Evolutionary conservation across 2,329 filamentous ascomycete species (phyloP).

Genomic region (Coniochaeta pulveracea): DNA sequence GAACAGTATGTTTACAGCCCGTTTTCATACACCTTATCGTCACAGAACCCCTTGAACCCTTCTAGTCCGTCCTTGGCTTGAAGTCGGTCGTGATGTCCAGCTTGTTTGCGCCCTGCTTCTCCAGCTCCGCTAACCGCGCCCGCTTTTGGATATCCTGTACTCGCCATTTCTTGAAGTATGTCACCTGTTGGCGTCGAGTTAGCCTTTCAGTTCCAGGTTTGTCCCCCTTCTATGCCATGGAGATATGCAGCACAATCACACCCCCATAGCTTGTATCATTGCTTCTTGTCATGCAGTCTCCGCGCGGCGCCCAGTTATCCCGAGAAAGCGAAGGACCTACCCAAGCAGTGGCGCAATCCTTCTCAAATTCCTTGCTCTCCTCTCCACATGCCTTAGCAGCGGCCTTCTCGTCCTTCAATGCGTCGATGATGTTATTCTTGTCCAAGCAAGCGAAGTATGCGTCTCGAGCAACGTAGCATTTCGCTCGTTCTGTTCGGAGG

Average conservation of each 20-base stretch:
- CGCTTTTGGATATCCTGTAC: slow-evolving; percentile 87
- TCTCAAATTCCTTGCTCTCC: slow-evolving; percentile 54
- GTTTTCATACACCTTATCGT: no score
- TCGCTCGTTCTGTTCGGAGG: slow-evolving; percentile 67
- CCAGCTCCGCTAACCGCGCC: slow-evolving; percentile 63
- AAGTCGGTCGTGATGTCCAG: slow-evolving; percentile 28
- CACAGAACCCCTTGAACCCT: no score
- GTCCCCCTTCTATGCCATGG: not conserved
- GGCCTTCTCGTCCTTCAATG: slow-evolving; percentile 29
- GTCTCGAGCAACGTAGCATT: slow-evolving; percentile 88
- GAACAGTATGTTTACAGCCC: no score
- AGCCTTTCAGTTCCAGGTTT: not conserved
- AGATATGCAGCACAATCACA: not conserved
- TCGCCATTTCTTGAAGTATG: slow-evolving; percentile 95
- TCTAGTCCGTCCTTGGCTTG: slow-evolving; percentile 8
- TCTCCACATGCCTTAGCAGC: slow-evolving; percentile 25
- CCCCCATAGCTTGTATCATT: no score
- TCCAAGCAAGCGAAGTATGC: slow-evolving; percentile 83
- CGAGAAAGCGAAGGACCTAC: slow-evolving; percentile 44
- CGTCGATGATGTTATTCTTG: slow-evolving; percentile 67
- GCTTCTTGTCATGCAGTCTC: no score
- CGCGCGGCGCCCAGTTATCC: no score
- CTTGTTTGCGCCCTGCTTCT: slow-evolving; percentile 58
- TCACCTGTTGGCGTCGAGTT: slow-evolving; percentile 53
- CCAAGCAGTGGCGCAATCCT: slow-evolving; percentile 83